Percentiles rank a stretch among this genome's conserved stretches.
Conservation (phyloP, 2,329 filamentous ascomycete species). For the Colletotrichum melonis region DNA sequence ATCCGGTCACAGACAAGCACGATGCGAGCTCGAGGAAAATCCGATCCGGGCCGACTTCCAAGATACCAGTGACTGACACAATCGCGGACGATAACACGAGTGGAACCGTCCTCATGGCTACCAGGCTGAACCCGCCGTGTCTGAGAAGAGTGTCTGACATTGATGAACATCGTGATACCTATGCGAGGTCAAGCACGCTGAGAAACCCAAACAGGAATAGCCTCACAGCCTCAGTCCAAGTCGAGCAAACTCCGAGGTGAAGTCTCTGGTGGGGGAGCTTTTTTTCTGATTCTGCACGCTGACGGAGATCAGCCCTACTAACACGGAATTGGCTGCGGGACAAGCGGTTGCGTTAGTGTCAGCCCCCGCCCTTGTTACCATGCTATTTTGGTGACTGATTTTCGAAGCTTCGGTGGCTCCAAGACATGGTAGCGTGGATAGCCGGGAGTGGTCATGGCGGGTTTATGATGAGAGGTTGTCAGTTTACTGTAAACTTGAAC, state of each 20-base stretch:
- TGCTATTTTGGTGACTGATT: not conserved
- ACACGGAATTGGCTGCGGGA: not conserved
- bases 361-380: not conserved
- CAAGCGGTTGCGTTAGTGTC: not conserved
- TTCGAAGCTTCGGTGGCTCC: not conserved
- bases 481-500: not conserved
- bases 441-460: not conserved
- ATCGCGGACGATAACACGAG: not conserved
- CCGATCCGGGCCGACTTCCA: not conserved
- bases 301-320: slow-evolving; percentile 22
- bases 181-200: not conserved
- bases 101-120: slow-evolving; percentile 6
- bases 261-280: not conserved
- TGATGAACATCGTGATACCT: not conserved
- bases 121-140: not conserved
- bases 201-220: not conserved
- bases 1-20: not conserved
- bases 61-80: slow-evolving; percentile 10
- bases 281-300: not conserved
- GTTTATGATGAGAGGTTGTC: not conserved
- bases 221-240: not conserved
- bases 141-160: not conserved
- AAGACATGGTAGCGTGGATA: not conserved
- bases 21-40: not conserved
- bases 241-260: not conserved